Evolutionary conservation across 768 basidiomycete genomes (phyloP).

Genomic region (Termitomyces sp.): DNA sequence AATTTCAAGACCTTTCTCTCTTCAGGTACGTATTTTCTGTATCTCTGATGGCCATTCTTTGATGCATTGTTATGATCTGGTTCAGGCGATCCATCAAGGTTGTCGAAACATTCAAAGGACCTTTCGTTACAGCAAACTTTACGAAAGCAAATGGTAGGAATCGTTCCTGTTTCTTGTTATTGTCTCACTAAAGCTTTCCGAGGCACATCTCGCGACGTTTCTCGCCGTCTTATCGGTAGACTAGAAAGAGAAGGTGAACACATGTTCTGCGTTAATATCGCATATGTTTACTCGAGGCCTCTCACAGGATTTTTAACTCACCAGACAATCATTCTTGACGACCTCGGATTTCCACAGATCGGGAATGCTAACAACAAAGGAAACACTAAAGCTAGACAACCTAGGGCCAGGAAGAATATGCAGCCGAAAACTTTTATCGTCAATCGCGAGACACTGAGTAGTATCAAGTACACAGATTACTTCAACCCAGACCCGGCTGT

Average conservation of each 20-base stretch:
- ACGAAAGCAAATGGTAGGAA: constrained; percentile 53
- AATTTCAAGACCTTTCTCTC: constrained; percentile 63
- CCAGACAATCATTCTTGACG: constrained; percentile 41
- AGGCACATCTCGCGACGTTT: constrained; percentile 51
- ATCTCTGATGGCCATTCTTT: neutral
- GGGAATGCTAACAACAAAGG: constrained; percentile 30
- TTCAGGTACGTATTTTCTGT: constrained; percentile 45
- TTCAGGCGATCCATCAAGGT: constrained; percentile 24
- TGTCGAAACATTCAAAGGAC: constrained; percentile 42
- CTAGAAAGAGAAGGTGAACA: constrained; percentile 64
- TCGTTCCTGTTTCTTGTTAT: neutral
- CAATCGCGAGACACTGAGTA: constrained; percentile 38
- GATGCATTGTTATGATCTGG: neutral
- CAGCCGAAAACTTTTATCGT: constrained; percentile 58
- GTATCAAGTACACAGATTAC: constrained; percentile 54
- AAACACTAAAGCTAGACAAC: constrained; percentile 33
- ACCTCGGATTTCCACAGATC: constrained; percentile 41
- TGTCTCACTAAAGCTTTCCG: constrained; percentile 1
- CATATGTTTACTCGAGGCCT: neutral
- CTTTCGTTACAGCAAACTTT: constrained; percentile 37
- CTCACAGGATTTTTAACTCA: constrained; percentile 55
- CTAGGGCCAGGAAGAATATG: constrained; percentile 41
- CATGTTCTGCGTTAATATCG: neutral
- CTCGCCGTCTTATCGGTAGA: constrained; percentile 59
- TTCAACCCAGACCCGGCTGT: constrained; percentile 57